A percentile compares a stretch with the other conserved stretches of the same genome.
Evolutionary conservation across 345 rosid species (phyloP).

Genomic region (Hypericum androsaemum): DNA sequence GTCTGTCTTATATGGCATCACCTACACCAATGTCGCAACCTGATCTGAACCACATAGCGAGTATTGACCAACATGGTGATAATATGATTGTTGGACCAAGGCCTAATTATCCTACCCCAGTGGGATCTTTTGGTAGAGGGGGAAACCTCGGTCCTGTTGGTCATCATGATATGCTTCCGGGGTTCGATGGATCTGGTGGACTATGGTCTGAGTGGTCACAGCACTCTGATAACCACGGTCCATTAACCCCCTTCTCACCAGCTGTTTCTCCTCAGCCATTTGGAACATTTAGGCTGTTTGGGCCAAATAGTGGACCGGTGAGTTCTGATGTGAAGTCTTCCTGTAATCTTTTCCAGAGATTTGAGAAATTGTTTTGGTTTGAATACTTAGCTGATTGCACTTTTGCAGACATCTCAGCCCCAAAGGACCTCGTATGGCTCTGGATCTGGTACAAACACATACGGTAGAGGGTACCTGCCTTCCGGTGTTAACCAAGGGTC

Average conservation of each 20-base stretch:
- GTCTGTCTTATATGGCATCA: constrained; percentile 58
- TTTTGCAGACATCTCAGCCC: constrained; percentile 52
- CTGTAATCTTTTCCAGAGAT: background rate
- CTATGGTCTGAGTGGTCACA: constrained; percentile 74
- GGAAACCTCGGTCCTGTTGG: constrained; percentile 55
- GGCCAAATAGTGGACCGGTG: constrained; percentile 61
- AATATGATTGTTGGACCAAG: constrained; percentile 58
- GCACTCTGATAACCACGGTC: constrained; percentile 60
- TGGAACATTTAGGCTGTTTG: constrained; percentile 44
- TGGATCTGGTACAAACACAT: constrained; percentile 60
- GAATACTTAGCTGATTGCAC: background rate
- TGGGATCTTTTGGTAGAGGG: constrained; percentile 64
- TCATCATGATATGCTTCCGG: constrained; percentile 60
- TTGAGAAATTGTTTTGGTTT: too few species aligned
- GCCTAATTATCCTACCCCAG: constrained; percentile 52
- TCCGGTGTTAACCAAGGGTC: constrained; percentile 47
- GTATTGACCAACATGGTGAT: constrained; percentile 65
- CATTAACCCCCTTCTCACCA: constrained; percentile 51
- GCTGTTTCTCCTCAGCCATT: constrained; percentile 72
- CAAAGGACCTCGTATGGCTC: constrained; percentile 53
- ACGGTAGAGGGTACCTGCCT: constrained; percentile 43
- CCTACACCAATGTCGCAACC: constrained; percentile 55
- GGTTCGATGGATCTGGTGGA: constrained; percentile 72
- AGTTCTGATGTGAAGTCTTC: constrained; percentile 14
- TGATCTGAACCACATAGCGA: constrained; percentile 43